Evolutionary conservation across 2,329 filamentous ascomycete species (phyloP).

Genomic region (Ramichloridium luteum): DNA sequence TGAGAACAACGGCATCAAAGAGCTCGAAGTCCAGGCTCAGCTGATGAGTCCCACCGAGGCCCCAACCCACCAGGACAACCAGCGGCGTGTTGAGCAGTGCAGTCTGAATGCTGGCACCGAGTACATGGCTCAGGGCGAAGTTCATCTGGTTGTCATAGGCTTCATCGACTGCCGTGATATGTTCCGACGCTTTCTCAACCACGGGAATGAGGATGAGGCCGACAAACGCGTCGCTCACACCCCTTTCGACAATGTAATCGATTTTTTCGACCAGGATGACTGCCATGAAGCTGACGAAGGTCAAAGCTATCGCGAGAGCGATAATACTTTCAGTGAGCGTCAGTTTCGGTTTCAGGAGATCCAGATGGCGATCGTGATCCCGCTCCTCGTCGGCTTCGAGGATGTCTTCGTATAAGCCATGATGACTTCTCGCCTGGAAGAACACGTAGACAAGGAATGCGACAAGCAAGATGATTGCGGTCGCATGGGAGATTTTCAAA

Average conservation of each 20-base stretch:
- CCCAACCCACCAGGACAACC: constrained; percentile 75
- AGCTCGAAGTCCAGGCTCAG: constrained; percentile 79
- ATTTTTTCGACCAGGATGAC: constrained; percentile 68
- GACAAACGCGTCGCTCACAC: constrained; percentile 46
- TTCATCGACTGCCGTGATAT: constrained; percentile 72
- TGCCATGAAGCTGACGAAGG: constrained; percentile 61
- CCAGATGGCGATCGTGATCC: constrained; percentile 51
- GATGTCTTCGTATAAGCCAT: constrained; percentile 64
- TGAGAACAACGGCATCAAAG: constrained; percentile 71
- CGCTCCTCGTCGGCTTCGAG: constrained; percentile 58
- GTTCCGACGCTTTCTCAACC: constrained; percentile 76
- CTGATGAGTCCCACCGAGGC: constrained; percentile 42
- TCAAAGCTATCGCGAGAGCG: constrained; percentile 51
- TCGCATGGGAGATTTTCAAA: constrained; percentile 56
- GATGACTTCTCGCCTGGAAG: constrained; percentile 65
- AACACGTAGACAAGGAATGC: constrained; percentile 51
- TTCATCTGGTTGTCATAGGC: constrained; percentile 69
- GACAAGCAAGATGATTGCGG: constrained; percentile 57
- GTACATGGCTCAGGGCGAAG: constrained; percentile 71
- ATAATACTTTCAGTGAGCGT: constrained; percentile 61
- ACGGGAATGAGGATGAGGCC: constrained; percentile 68
- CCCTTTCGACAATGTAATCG: constrained; percentile 42
- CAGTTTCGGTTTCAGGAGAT: constrained; percentile 52
- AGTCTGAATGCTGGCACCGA: constrained; percentile 80
- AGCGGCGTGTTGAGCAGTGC: constrained; percentile 79